Percentiles rank a stretch among this genome's conserved stretches.
Evolutionary conservation across 2,329 filamentous ascomycete species (phyloP).

Genomic region (Cytospora chrysosperma): DNA sequence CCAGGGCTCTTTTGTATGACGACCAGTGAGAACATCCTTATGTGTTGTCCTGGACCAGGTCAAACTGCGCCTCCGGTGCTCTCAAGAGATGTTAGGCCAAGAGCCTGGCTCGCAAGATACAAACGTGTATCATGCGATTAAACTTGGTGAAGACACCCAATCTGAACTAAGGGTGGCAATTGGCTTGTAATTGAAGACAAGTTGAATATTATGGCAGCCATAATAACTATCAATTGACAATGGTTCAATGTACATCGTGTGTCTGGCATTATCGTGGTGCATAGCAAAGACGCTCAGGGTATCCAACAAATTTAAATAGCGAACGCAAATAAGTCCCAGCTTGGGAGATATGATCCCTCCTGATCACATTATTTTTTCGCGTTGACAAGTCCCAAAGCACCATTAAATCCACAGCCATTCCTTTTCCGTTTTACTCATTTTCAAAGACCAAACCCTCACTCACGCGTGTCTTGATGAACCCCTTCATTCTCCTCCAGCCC

Average conservation of each 20-base stretch:
- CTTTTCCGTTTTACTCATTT: background rate
- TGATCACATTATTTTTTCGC: background rate
- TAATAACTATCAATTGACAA: background rate
- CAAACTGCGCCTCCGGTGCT: background rate
- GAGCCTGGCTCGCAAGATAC: background rate
- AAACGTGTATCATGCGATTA: background rate
- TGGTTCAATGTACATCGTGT: background rate
- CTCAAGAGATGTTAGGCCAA: background rate
- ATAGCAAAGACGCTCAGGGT: conserved; percentile 5
- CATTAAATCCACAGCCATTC: background rate
- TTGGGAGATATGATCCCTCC: background rate
- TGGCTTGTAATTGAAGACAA: too few species aligned
- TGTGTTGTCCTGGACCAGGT: background rate
- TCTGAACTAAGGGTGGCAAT: background rate
- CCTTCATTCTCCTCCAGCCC: conserved; percentile 31
- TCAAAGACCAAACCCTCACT: too few species aligned
- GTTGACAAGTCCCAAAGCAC: background rate
- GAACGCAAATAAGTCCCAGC: background rate
- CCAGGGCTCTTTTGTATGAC: background rate
- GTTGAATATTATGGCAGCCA: background rate
- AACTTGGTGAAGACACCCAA: background rate
- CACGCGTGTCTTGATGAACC: background rate
- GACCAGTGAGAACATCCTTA: background rate
- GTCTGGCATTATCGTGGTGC: background rate
- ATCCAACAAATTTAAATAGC: background rate